Evolutionary conservation across 306 rosid species (phyloP).

Genomic region (Cicer judaicum): DNA sequence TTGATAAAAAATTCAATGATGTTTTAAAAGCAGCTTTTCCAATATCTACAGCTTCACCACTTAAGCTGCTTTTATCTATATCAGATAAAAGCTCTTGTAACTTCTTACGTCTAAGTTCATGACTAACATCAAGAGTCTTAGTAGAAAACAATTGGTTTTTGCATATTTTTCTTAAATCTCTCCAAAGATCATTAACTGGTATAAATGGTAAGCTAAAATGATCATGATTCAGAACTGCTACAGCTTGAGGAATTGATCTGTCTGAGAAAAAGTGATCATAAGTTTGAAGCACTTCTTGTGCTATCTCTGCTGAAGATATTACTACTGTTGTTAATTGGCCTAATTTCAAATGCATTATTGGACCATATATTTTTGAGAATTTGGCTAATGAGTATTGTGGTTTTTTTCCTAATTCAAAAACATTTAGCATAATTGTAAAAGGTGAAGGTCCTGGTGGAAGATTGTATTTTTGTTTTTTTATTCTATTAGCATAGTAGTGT

Average conservation of each 20-base stretch:
- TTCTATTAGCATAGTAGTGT: not conserved
- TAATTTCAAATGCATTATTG: conserved; percentile 43
- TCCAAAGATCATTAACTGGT: conserved; percentile 39
- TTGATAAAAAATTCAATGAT: conserved; percentile 30
- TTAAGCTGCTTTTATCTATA: conserved; percentile 5
- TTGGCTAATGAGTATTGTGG: conserved; percentile 44
- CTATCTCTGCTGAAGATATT: conserved; percentile 35
- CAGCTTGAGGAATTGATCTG: conserved; percentile 32
- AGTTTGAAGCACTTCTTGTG: conserved; percentile 53
- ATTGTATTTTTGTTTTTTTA: conserved; percentile 12
- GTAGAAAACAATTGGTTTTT: conserved; percentile 45
- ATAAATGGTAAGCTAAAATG: conserved; percentile 31
- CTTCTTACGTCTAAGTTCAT: conserved; percentile 42
- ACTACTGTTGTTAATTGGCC: conserved; percentile 40
- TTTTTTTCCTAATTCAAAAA: conserved; percentile 4
- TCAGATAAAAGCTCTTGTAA: conserved; percentile 43
- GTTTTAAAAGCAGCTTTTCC: conserved; percentile 50
- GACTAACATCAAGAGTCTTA: conserved; percentile 50
- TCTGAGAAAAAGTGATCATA: conserved; percentile 37
- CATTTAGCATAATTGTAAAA: conserved; percentile 17
- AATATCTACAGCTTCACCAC: conserved; percentile 47
- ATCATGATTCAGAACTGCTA: not conserved
- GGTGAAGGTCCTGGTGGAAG: conserved; percentile 65
- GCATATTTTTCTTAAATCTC: conserved; percentile 45
- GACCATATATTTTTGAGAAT: conserved; percentile 21